Conservation (phyloP, 2,329 filamentous ascomycete genomes). For the Thelonectria olida region DNA sequence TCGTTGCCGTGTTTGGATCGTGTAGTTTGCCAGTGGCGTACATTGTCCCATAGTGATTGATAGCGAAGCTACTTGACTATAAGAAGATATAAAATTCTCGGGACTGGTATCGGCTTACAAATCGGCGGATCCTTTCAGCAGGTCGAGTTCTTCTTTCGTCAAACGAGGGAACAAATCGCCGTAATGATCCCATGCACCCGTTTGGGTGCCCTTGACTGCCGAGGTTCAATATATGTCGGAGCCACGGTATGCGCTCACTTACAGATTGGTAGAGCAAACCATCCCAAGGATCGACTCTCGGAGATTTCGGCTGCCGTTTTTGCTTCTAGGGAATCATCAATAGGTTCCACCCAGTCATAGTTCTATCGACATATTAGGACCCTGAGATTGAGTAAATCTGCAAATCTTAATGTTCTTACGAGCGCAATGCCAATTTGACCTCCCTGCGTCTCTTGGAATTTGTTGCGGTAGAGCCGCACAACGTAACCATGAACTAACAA, state of each 20-base stretch:
- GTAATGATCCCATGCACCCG: conserved; percentile 1
- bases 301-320: background rate
- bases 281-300: background rate
- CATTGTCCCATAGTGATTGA: conserved; percentile 9
- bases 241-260: no score
- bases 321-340: background rate
- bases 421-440: conserved; percentile 5
- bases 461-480: background rate
- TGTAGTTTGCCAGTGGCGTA: conserved; percentile 1
- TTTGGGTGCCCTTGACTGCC: conserved; percentile 4
- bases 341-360: conserved; percentile 6
- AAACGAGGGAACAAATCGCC: background rate
- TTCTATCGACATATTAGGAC: background rate
- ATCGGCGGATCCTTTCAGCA: conserved; percentile 7
- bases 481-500: background rate
- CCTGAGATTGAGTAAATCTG: no score
- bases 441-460: background rate
- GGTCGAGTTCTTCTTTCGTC: background rate
- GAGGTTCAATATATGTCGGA: no score
- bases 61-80: background rate
- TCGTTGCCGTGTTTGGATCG: background rate
- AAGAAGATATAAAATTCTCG: no score
- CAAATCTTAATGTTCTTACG: background rate
- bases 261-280: conserved; percentile 9
- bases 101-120: no score